Evolutionary conservation across 1,284 basidiomycete species (phyloP).

Genomic region (Sanghuangporus weigelae): DNA sequence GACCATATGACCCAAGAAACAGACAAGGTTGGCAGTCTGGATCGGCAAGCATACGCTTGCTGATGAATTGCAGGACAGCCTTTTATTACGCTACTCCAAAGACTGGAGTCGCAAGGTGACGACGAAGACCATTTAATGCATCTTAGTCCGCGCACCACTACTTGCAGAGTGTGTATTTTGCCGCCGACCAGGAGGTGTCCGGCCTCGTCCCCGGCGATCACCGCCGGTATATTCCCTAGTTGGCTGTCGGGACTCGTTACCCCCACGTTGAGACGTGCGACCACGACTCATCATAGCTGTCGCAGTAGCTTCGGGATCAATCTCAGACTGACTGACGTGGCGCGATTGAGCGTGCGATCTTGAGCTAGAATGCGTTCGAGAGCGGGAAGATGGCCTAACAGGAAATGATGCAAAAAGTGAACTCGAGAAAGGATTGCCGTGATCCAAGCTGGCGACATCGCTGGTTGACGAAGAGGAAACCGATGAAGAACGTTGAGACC

Average conservation of each 20-base stretch:
- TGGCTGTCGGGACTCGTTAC: not conserved
- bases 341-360: conserved; percentile 5
- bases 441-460: conserved; percentile 3
- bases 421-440: not conserved
- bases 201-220: conserved; percentile 13
- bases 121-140: not conserved
- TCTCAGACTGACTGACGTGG: conserved; percentile 1
- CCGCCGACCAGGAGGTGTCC: conserved; percentile 5
- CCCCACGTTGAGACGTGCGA: conserved; percentile 1
- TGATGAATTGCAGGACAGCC: not conserved
- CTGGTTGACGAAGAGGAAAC: conserved; percentile 6
- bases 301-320: not conserved
- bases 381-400: conserved; percentile 5
- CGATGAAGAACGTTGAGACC: conserved; percentile 12
- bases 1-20: not conserved
- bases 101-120: not conserved
- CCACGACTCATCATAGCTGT: conserved; percentile 12
- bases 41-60: not conserved
- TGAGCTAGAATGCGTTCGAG: conserved; percentile 7
- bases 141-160: not conserved
- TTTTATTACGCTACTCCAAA: not conserved
- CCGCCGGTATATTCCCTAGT: not conserved
- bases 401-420: conserved; percentile 11
- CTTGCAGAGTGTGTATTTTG: not conserved
- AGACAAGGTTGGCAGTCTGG: not conserved